Base-by-base conservation (phyloP, 2,329 filamentous ascomycete species). In the Beauveria caledonica region DNA sequence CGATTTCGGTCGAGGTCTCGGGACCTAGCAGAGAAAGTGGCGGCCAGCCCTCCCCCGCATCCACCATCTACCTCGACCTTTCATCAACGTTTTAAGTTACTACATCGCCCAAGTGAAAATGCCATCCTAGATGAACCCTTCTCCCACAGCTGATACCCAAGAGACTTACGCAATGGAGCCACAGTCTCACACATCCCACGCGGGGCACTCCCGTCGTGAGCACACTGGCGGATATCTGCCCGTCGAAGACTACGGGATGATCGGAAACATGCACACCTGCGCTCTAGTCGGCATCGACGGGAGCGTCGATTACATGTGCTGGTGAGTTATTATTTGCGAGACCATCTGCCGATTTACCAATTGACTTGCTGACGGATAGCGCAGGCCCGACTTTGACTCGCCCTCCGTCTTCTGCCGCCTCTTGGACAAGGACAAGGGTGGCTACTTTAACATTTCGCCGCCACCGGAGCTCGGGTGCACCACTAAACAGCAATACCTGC, bases 201-300 rank as follows among this genome's bases (percentile, higher is more conserved):
- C 70, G 44, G 70, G 69, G 11, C 65, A 65, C 53, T 69, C 69
- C 56, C 69, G 72, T 33, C 66, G 72, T 25, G 64, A 66, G 25
- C 73, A 75, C 70, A 68, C 70, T 55, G 74, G 72, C 13, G 81
- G 80, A 36, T 84, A 84, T 66, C 76, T 83, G 29, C 81, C 81
- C 51, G 88, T 90, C 64, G 88, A 91, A 69, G 84, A 91, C 72
- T 91, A 91, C 78, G 88, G 88, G 60, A 81, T 92, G 72, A 89
- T 92, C 66, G 88, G 88, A 25, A 90, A 91, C 68, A 90, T 92
- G 87, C 82, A 86, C 67, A 92, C 88, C 1, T 89, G 86, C 74
- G 87, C 88, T 15, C 76, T 90, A n/a, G 80, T 89, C 23, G 87
- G 86, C 64, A 88, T 88, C 68, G 85, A 88, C 67, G 88, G 88